A percentile compares a stretch with the other conserved stretches of the same genome.
Conservation (phyloP, 164 flowering plant species). For the Berberis thunbergii region DNA sequence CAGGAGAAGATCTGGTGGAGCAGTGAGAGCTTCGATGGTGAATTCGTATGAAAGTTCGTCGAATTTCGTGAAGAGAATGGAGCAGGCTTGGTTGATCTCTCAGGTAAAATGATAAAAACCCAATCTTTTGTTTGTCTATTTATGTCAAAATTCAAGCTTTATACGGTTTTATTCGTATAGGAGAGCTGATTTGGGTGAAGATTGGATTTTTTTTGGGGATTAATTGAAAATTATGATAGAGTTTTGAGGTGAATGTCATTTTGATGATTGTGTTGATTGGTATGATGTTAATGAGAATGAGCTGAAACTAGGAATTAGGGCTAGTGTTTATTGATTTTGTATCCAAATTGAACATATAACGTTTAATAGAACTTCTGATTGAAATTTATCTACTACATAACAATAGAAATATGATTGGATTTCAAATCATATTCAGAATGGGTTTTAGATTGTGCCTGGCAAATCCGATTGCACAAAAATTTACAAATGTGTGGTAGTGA, state of each 20-base stretch:
- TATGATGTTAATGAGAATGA: background rate
- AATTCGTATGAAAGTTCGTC: conserved; percentile 61
- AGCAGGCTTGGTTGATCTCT: conserved; percentile 69
- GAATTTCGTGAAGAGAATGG: conserved; percentile 60
- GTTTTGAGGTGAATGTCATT: background rate
- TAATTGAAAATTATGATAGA: background rate
- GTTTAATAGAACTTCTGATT: no score
- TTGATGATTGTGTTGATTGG: background rate
- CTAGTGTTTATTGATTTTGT: no score
- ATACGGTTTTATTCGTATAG: background rate
- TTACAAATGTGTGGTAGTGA: no score
- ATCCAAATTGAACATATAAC: no score
- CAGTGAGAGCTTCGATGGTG: conserved; percentile 49
- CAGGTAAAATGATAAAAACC: conserved; percentile 35
- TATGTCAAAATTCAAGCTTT: background rate
- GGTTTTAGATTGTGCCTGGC: no score
- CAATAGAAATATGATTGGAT: no score
- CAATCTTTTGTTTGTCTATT: background rate
- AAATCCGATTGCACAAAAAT: no score
- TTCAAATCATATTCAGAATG: no score
- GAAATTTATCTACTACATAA: no score
- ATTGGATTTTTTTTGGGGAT: background rate
- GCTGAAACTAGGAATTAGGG: no score
- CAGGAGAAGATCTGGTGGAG: conserved; percentile 1
- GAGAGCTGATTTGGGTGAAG: background rate